Evolutionary conservation across 345 rosid species (phyloP), one percentile per base, ranked within the genome.

Genomic region (Linum tenue): DNA sequence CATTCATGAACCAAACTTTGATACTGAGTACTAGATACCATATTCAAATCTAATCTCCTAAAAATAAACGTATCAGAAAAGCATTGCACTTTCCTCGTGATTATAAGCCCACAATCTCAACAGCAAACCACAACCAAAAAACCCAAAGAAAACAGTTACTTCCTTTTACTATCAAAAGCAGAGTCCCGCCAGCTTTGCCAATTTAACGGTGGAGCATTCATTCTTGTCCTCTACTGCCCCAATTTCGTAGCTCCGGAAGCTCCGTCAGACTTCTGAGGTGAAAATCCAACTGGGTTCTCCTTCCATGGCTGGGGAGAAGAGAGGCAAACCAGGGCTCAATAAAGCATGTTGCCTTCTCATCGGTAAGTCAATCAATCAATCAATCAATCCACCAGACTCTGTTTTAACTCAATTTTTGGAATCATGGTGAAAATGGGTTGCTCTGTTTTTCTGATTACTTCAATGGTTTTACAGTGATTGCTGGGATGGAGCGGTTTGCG

Each of bases 401-500:
- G 7, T 12, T 41, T 4, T 15, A 37, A 17, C 5, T 38, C 14
- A 41, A 53, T 53, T 56, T 10, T 48, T 22, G 31, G 31, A 22
- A 22, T 22, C 31, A 22, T 22, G n/a, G n/a, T n/a, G n/a, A n/a
- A n/a, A n/a, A n/a, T n/a, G 31, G 31, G 31, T 71, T 48, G 4
- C 22, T 31, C 43, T 12, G 57, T 9, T 39, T 35, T 58, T 60
- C 15, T 31, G 5, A 38, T 58, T 17, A 15, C 11, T 14, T 22
- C 31, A 22, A 22, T 22, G 31, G 31, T 22, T 22, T 22, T 22
- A 11, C 11, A 85, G 92, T 84, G 75, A 71, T 94, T 36, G 90
- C 95, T 41, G 97, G 96, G 1, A 83, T 85, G 62, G 99, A 94
- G 85, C 85, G 99, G 78, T 88, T 84, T 81, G 99, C 92, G 36